Percentiles rank a stretch among this genome's conserved stretches.
Evolutionary conservation across 371 early-diverging fungal genomes (phyloP).

Genomic region (Mortierella sp.): DNA sequence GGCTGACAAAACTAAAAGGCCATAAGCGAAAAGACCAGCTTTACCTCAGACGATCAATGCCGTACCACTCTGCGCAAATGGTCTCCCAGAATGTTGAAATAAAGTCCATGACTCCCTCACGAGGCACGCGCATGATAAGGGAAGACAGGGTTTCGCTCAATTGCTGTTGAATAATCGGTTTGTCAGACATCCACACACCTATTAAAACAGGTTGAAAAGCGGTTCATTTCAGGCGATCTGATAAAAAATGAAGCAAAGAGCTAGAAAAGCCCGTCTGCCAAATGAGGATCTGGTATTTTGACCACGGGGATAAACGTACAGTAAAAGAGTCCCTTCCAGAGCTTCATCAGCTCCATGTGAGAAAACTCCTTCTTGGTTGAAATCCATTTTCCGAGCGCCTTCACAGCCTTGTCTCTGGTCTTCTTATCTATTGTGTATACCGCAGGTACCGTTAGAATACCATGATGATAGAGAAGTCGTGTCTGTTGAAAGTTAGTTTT

Average conservation of each 20-base stretch:
- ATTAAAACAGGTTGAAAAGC: not conserved
- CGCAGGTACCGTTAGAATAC: conserved; percentile 66
- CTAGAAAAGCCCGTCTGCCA: too few relatives aligned
- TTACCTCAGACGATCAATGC: conserved; percentile 86
- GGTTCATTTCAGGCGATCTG: too few relatives aligned
- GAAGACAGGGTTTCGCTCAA: conserved; percentile 83
- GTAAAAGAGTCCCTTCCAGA: conserved; percentile 96
- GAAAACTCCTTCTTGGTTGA: conserved; percentile 65
- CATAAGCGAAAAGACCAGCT: not conserved
- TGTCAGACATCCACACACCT: conserved; percentile 97
- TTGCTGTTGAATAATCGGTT: conserved; percentile 90
- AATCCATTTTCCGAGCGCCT: conserved; percentile 72
- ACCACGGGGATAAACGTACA: too few relatives aligned
- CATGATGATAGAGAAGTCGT: too few relatives aligned
- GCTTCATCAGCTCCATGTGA: conserved; percentile 79
- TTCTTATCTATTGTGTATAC: conserved; percentile 75
- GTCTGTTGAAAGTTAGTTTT: too few relatives aligned
- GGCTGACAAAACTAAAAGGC: too few relatives aligned
- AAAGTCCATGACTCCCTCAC: conserved; percentile 68
- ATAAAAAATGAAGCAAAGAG: too few relatives aligned
- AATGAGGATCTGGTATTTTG: too few relatives aligned
- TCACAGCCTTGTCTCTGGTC: conserved; percentile 86
- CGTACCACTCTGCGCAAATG: conserved; percentile 86
- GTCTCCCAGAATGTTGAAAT: conserved; percentile 87
- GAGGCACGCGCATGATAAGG: conserved; percentile 70